Evolutionary conservation across 345 rosid species (phyloP), one percentile per base, ranked within the genome.

Genomic region (Ailanthus altissimus): DNA sequence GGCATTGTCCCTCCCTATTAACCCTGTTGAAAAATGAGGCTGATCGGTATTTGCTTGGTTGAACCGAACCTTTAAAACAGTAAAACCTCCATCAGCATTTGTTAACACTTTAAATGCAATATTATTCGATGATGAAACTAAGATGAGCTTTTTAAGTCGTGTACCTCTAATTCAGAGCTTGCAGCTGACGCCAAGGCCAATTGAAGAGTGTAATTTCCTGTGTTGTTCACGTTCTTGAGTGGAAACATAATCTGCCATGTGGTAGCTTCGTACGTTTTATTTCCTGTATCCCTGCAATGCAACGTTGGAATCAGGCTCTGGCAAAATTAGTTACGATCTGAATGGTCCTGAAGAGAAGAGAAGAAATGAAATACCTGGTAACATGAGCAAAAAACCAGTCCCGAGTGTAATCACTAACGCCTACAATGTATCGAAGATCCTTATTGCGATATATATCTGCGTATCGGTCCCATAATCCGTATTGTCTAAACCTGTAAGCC

Each of bases 361-460:
- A 28, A 49, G 10, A 57, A 6, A 23, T 40, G n/a, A 26, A 42
- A 11, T 75, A 90, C 98, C 99, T 87, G 25, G 82, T 78, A 73
- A 91, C 92, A 13, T 96, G 99, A 51, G 94, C 97, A 81, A 80
- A 93, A 85, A 92, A 93, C 99, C 99, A 96, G 75, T 89, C 86
- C 63, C 66, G 78, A n/a, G 38, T 54, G 67, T 87, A 83, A 78
- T 92, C 78, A 54, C 87, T 85, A 16, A 66, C 63, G 23, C 90
- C 92, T 45, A 80, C 74, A 0, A 10, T 81, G 79, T 82, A 95
- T 54, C 81, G 64, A 3, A 92, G 90, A 85, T 95, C 98, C 0
- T 28, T 57, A 0, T 53, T 42, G 25, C 82, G 96, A 76, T 93
- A 92, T 40, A 66, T 0, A 77, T 82, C 90, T 14, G 81, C 64